Conservation (phyloP, 2,329 filamentous ascomycete species). For the Thelonectria olida region DNA sequence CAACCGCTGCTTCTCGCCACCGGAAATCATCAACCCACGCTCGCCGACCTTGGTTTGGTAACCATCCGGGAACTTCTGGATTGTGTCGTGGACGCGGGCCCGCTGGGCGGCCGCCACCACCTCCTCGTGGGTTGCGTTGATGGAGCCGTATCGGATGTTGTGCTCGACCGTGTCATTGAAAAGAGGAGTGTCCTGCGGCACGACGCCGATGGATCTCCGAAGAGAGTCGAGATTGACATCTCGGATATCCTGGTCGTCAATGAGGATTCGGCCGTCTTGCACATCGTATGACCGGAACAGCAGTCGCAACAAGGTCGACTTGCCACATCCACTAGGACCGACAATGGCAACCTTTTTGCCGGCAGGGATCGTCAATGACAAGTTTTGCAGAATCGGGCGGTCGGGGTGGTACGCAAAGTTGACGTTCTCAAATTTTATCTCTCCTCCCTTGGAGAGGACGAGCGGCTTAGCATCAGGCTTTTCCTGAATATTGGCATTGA, state of each 20-base stretch:
- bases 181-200: conserved; percentile 94
- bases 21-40: conserved; percentile 95
- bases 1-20: conserved; percentile 91
- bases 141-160: conserved; percentile 92
- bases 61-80: conserved; percentile 82
- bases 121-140: conserved; percentile 77
- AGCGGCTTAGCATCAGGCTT: conserved; percentile 78
- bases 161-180: conserved; percentile 98
- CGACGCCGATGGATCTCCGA: conserved; percentile 87
- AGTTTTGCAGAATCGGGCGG: conserved; percentile 84
- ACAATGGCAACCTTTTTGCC: conserved; percentile 97
- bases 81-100: conserved; percentile 86
- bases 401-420: conserved; percentile 91
- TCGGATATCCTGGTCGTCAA: conserved; percentile 93
- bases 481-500: conserved; percentile 89
- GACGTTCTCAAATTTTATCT: conserved; percentile 95
- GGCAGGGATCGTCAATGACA: conserved; percentile 89
- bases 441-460: conserved; percentile 77
- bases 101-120: conserved; percentile 82
- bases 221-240: conserved; percentile 84
- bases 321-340: conserved; percentile 93
- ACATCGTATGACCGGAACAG: conserved; percentile 96
- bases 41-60: conserved; percentile 94
- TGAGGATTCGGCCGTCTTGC: conserved; percentile 83
- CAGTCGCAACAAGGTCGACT: conserved; percentile 89